Conservation (phyloP, 495 filamentous ascomycete genomes). For the Clavariopsis aquatica region DNA sequence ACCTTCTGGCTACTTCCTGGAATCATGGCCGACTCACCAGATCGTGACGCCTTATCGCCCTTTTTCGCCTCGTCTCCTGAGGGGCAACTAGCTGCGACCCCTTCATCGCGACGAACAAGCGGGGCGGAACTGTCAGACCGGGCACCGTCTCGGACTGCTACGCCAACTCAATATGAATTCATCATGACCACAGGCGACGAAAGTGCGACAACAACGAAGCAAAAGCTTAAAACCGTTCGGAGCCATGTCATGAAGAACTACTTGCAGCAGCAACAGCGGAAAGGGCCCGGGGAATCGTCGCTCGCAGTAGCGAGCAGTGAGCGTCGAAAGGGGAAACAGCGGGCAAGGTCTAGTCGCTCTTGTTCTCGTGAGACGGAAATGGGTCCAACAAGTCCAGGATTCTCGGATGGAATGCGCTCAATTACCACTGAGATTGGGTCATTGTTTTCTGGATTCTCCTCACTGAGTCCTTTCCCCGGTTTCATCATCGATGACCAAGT, state of each 20-base stretch:
- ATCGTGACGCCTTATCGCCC: neutral
- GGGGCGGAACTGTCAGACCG: neutral
- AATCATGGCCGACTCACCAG: conserved; percentile 24
- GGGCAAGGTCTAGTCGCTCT: conserved; percentile 21
- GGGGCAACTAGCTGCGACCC: neutral
- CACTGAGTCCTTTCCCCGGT: neutral
- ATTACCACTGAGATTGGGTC: conserved; percentile 5
- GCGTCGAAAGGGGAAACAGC: conserved; percentile 19
- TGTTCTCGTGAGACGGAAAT: conserved; percentile 8
- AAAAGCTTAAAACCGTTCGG: conserved; percentile 32
- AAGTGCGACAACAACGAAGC: conserved; percentile 14
- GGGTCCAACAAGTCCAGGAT: neutral
- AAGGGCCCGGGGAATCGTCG: conserved; percentile 2
- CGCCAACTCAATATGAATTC: conserved; percentile 33
- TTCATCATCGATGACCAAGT: neutral
- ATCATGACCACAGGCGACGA: conserved; percentile 33
- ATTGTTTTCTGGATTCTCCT: conserved; percentile 8
- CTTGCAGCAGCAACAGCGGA: conserved; percentile 27
- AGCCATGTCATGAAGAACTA: conserved; percentile 38
- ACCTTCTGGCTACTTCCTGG: neutral
- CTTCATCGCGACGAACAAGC: neutral
- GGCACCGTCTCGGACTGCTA: neutral
- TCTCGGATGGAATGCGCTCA: conserved; percentile 5
- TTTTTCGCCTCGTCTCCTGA: conserved; percentile 3
- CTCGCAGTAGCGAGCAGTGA: neutral